Evolutionary conservation across 768 basidiomycete species (phyloP).

Genomic region (Macrocybe gigantea): DNA sequence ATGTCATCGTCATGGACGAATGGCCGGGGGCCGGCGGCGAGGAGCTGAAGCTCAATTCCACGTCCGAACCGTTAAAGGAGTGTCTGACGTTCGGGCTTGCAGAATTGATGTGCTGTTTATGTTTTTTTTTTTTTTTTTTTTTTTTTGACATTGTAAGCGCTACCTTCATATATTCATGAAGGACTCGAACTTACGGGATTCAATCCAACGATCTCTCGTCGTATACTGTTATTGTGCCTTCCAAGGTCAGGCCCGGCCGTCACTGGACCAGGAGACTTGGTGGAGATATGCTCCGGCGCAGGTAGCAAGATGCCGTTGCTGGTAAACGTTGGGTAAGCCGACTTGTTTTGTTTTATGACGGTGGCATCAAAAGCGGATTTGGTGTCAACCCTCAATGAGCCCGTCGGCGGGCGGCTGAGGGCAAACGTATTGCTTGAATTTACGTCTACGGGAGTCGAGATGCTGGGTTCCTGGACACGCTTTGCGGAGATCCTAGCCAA

Average conservation of each 20-base stretch:
- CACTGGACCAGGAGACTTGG: slow-evolving; percentile 72
- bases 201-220: slow-evolving; percentile 70
- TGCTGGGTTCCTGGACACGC: slow-evolving; percentile 44
- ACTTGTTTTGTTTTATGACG: slow-evolving; percentile 74
- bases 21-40: slow-evolving; percentile 48
- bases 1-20: slow-evolving; percentile 35
- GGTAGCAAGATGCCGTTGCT: slow-evolving; percentile 55
- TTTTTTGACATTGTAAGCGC: not conserved
- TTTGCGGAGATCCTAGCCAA: slow-evolving; percentile 72
- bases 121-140: slow-evolving; percentile 25
- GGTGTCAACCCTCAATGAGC: slow-evolving; percentile 72
- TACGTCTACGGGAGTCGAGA: slow-evolving; percentile 51
- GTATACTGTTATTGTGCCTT: slow-evolving; percentile 56
- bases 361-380: slow-evolving; percentile 47
- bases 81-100: slow-evolving; percentile 58
- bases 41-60: slow-evolving; percentile 50
- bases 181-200: slow-evolving; percentile 45
- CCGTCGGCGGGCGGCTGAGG: slow-evolving; percentile 59
- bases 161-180: not conserved
- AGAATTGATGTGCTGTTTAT: slow-evolving; percentile 38
- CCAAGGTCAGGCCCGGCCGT: slow-evolving; percentile 85
- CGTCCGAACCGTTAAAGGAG: slow-evolving; percentile 73
- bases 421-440: slow-evolving; percentile 36
- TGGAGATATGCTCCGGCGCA: slow-evolving; percentile 49
- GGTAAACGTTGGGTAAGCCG: slow-evolving; percentile 70